Percentiles rank a stretch among this genome's conserved stretches.
phyloP scores from a whole-genome alignment of 305 asterid genomes.

The Salvia sclarea region DNA sequence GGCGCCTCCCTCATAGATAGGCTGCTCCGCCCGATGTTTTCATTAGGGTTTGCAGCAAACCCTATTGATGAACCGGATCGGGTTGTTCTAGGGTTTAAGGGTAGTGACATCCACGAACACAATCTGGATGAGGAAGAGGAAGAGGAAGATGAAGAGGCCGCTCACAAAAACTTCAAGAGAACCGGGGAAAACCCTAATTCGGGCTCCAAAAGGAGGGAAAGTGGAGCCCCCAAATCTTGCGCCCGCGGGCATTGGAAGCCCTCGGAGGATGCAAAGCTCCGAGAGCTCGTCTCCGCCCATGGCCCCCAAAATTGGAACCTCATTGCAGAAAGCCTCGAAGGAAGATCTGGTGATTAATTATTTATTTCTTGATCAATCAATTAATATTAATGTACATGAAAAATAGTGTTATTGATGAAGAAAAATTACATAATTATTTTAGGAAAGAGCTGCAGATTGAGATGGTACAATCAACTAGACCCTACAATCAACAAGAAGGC shows the following conservation, averaged over 20 bases:
- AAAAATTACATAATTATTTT: background rate
- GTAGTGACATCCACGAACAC: background rate
- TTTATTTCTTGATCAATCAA: background rate
- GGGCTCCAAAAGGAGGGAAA: slow-evolving; percentile 1
- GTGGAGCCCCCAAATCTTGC: slow-evolving; percentile 22
- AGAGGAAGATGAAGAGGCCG: background rate
- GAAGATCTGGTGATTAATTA: slow-evolving; percentile 67
- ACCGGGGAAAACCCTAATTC: slow-evolving; percentile 37
- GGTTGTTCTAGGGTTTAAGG: slow-evolving; percentile 7
- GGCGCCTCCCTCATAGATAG: slow-evolving; percentile 25
- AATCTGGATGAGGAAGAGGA: slow-evolving; percentile 21
- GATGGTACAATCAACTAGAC: slow-evolving; percentile 62
- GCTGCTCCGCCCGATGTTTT: slow-evolving; percentile 21
- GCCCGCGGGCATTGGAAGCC: slow-evolving; percentile 55
- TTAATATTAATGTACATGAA: too few species aligned
- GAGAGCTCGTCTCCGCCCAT: slow-evolving; percentile 41
- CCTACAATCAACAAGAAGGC: slow-evolving; percentile 53
- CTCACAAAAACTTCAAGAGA: background rate
- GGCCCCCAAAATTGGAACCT: slow-evolving; percentile 64
- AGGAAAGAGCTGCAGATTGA: slow-evolving; percentile 66
- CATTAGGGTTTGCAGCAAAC: slow-evolving; percentile 24
- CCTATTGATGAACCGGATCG: background rate
- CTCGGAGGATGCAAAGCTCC: slow-evolving; percentile 50
- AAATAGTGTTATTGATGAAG: too few species aligned
- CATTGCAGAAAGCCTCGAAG: slow-evolving; percentile 45